Base-by-base conservation (phyloP, 495 filamentous ascomycete species). In the Trichoderma virens region DNA sequence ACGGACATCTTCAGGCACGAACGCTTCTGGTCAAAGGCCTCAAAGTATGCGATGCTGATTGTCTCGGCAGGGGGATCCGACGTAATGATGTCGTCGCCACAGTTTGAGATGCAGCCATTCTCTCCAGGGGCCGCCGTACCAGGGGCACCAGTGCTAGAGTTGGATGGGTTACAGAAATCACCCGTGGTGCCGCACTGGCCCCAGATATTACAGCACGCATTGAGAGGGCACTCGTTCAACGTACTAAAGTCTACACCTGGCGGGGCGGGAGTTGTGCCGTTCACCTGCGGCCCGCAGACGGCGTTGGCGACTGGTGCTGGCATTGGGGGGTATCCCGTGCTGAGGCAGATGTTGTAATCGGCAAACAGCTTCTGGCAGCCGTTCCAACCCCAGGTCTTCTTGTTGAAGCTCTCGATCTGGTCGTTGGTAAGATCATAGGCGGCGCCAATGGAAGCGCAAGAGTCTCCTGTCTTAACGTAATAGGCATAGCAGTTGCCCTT, bases 21-120 rank as follows among this genome's bases (percentile, higher is more conserved):
- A 14, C 74, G 68, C n/a, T 67, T 31, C 27, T 32, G 3, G 35
- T 67, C 70, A 54, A 56, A 77, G 13, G 60, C 68, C 65, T 76
- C 70, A 39, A 70, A 76, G 65, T 77, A 77, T 38, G 65, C 71
- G 28, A 75, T 31, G 5, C 25, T 47, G 34, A 62, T 25, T 23
- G 25, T 59, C 16, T 64, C 34, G 1, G 64, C 65, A 0, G 69
- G 67, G 2, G 67, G 27, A 5, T 18, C 32, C 23, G 63, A 66
- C 41, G 65, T 59, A 41, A 71, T 68, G n/a, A 82, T 71, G 6
- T 76, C 66, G 16, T 66, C 74, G 11, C 79, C 81, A 64, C 80
- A 84, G 69, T 79, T 79, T 14, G 70, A 79, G 38, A 81, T 77
- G 70, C 80, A 84, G 7, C 78, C 78, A 65, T 79, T 68, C 70